Base-by-base conservation (phyloP, 371 early-diverging fungal genomes). In the Mucor lusitanicus region DNA sequence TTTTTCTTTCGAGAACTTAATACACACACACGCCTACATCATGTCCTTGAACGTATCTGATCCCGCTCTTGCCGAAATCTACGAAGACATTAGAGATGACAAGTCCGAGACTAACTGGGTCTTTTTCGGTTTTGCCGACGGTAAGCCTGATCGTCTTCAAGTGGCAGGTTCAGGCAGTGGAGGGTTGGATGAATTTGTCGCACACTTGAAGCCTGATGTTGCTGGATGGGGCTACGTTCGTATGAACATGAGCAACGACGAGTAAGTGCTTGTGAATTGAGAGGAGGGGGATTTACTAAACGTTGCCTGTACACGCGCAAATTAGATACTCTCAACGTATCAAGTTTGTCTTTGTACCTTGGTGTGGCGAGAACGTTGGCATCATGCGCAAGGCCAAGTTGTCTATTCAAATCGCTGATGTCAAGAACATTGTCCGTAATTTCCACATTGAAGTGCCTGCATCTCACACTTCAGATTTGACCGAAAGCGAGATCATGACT, bases 351-450 rank as follows among this genome's bases (percentile, higher is more conserved):
- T 74, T 92, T 7, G 76, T 94, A 1, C 85, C 87, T 28, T 94
- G 93, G 91, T 92, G 93, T 71, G 96, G 95, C 30, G 74, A 85
- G n/a, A 71, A 85, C 3, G 92, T 94, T n/a, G 90, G 90, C 69
- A 79, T 93, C 61, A 94, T 95, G 95, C 87, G 94, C 35, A 91
- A 90, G 68, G 96, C 94, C 27, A 94, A 92, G 76, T 77, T 96
- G 28, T 85, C 91, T 53, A 82, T 85, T 44, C 95, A 95, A 75
- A 91, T 92, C 67, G 75, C 90, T 12, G 91, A 91, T 54, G 93
- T 95, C 57, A 94, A 92, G 87, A 80, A 77, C 28, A 82, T 92
- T 28, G 53, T 94, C 44, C 84, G 87, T 63, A 81, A 69, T 63
- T 92, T 84, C 65, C 90, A 93, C 19, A 88, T 93, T 56, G 94